Conservation (phyloP, 1,284 basidiomycete species). For the Irpex sp. region DNA sequence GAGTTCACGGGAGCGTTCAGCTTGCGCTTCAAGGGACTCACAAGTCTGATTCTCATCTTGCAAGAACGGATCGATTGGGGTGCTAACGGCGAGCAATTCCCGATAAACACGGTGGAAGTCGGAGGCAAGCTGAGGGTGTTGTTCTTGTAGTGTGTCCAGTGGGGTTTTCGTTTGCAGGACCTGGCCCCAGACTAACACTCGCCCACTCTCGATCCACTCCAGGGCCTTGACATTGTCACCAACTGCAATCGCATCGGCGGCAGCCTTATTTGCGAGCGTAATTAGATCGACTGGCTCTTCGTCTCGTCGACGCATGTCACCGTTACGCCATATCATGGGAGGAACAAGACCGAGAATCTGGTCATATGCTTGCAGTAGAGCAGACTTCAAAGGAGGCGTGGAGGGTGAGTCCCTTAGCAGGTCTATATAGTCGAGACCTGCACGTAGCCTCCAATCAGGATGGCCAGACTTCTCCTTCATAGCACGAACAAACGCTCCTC, state of each 20-base stretch:
- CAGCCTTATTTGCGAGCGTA: neutral
- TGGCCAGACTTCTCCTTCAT: neutral
- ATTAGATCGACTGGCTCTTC: neutral
- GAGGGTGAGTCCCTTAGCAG: neutral
- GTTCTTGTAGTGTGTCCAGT: neutral
- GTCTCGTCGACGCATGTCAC: neutral
- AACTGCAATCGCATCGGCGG: neutral
- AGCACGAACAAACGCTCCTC: neutral
- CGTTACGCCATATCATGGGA: neutral
- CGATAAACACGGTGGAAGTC: neutral
- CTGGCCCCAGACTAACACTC: neutral
- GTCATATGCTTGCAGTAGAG: neutral
- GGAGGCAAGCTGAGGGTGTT: neutral
- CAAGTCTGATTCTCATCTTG: neutral
- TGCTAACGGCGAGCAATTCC: neutral
- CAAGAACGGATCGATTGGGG: neutral
- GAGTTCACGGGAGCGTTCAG: neutral
- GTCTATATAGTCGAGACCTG: neutral
- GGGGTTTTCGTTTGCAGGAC: neutral
- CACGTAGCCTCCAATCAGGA: neutral
- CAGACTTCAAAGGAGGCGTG: neutral
- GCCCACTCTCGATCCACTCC: neutral
- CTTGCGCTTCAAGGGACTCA: neutral
- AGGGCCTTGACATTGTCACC: neutral
- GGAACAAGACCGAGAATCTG: neutral